phyloP scores from a whole-genome alignment of 768 basidiomycete species.

The Kockovaella imperatae region DNA sequence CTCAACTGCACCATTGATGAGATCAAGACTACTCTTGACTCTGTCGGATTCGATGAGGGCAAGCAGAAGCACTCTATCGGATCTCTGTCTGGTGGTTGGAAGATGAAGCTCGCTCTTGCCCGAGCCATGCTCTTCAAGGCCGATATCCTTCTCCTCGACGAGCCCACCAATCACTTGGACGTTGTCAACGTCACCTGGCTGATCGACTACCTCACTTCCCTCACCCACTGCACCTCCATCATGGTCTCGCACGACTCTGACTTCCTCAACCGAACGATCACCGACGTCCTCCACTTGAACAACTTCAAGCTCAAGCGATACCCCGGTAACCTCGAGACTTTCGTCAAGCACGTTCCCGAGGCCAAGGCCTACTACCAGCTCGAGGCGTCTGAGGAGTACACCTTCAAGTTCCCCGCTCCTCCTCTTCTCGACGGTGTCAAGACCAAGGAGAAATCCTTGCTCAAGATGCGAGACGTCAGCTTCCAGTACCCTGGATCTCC shows the following conservation, averaged over 20 bases:
- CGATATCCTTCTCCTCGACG: slow-evolving; percentile 90
- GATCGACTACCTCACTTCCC: slow-evolving; percentile 79
- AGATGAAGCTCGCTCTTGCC: slow-evolving; percentile 98
- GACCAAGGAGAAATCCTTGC: slow-evolving; percentile 94
- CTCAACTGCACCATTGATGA: slow-evolving; percentile 64
- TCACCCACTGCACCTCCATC: slow-evolving; percentile 90
- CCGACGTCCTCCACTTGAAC: slow-evolving; percentile 93
- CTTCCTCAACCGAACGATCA: slow-evolving; percentile 98
- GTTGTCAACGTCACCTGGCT: slow-evolving; percentile 97
- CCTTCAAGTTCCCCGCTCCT: slow-evolving; percentile 94
- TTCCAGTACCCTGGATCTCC: slow-evolving; percentile 88
- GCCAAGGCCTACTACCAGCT: slow-evolving; percentile 97
- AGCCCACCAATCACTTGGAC: slow-evolving; percentile 80
- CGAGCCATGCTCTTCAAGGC: slow-evolving; percentile 97
- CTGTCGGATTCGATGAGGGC: slow-evolving; percentile 84
- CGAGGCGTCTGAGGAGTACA: slow-evolving; percentile 92
- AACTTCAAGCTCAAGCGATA: slow-evolving; percentile 96
- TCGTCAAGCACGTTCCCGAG: slow-evolving; percentile 90
- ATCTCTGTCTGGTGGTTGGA: slow-evolving; percentile 94
- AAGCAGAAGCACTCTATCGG: slow-evolving; percentile 81
- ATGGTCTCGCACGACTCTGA: slow-evolving; percentile 96
- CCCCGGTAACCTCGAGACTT: slow-evolving; percentile 87
- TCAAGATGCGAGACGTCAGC: slow-evolving; percentile 96
- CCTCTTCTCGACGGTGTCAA: slow-evolving; percentile 98
- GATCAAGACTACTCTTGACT: slow-evolving; percentile 68